Percentiles rank a stretch among this genome's conserved stretches.
phyloP scores from a whole-genome alignment of 1,284 basidiomycete genomes.

The Sphagnurus paluster region DNA sequence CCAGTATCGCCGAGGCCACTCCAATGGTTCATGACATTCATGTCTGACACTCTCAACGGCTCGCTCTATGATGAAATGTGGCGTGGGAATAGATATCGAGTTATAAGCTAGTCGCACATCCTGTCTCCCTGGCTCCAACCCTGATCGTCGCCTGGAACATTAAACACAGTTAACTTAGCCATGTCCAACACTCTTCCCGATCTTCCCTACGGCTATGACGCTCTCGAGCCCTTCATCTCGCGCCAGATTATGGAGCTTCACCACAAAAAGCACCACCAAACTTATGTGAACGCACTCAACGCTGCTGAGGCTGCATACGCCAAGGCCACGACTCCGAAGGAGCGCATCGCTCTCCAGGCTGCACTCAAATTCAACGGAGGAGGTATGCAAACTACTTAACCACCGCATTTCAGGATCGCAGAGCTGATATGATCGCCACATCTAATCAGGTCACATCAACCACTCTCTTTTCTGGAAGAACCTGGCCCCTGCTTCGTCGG shows the following conservation, averaged over 20 bases:
- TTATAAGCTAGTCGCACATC: conserved; percentile 10
- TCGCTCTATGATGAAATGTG: conserved; percentile 17
- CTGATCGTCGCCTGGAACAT: background rate
- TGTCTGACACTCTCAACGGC: too few species aligned
- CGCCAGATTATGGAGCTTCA: conserved; percentile 83
- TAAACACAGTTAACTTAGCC: background rate
- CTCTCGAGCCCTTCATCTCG: conserved; percentile 85
- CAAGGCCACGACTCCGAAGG: conserved; percentile 64
- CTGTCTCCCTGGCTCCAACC: background rate
- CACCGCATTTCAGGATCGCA: background rate
- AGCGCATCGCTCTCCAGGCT: conserved; percentile 68
- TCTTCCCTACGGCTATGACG: conserved; percentile 87
- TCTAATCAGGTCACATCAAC: conserved; percentile 74
- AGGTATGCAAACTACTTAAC: conserved; percentile 43
- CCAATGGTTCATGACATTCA: background rate
- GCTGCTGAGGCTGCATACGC: conserved; percentile 74
- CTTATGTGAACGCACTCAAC: conserved; percentile 76
- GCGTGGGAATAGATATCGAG: conserved; percentile 14
- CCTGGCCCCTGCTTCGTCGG: conserved; percentile 59
- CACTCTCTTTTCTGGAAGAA: conserved; percentile 96
- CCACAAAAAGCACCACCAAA: conserved; percentile 87
- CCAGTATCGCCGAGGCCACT: too few species aligned
- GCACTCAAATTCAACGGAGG: conserved; percentile 63
- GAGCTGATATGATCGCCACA: conserved; percentile 21
- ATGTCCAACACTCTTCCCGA: conserved; percentile 44